Percentiles rank a stretch among this genome's conserved stretches.
Evolutionary conservation across 148 eudicot species (phyloP).

Genomic region (Rhododendron simsii): DNA sequence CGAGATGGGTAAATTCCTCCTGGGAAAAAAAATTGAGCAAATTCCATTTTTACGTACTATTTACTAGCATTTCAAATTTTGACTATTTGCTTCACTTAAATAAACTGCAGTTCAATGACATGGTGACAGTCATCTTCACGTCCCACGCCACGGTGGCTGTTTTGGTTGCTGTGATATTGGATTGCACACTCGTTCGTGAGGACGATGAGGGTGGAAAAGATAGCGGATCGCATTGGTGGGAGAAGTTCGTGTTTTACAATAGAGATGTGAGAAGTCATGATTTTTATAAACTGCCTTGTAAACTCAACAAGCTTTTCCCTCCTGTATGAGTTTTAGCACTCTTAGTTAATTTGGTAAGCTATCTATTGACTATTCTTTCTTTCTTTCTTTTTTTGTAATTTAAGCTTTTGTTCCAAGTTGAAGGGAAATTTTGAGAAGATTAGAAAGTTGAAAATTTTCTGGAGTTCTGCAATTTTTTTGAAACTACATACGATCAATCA

Average conservation of each 20-base stretch:
- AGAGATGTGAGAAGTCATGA: conserved; percentile 70
- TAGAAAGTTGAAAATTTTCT: neutral
- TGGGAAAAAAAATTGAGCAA: neutral
- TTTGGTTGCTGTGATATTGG: conserved; percentile 42
- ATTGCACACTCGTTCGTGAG: conserved; percentile 41
- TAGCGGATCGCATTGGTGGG: conserved; percentile 75
- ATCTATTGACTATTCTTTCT: neutral
- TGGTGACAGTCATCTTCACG: conserved; percentile 35
- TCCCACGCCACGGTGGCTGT: conserved; percentile 59
- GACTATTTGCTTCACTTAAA: neutral
- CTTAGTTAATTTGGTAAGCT: too few relatives aligned
- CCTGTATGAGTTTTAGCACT: conserved; percentile 26
- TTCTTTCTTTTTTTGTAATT: neutral
- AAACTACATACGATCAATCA: neutral
- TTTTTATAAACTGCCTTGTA: conserved; percentile 62
- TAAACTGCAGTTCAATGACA: conserved; percentile 51
- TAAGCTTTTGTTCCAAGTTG: neutral
- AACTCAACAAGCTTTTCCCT: conserved; percentile 59
- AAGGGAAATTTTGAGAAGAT: neutral
- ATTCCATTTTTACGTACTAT: neutral
- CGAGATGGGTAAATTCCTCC: conserved; percentile 53
- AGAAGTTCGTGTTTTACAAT: conserved; percentile 44
- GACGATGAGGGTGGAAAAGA: conserved; percentile 43
- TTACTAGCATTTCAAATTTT: neutral
- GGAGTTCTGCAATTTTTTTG: neutral